phyloP scores from a whole-genome alignment of 2,329 filamentous ascomycete species.

The Diaporthe ilicicola region DNA sequence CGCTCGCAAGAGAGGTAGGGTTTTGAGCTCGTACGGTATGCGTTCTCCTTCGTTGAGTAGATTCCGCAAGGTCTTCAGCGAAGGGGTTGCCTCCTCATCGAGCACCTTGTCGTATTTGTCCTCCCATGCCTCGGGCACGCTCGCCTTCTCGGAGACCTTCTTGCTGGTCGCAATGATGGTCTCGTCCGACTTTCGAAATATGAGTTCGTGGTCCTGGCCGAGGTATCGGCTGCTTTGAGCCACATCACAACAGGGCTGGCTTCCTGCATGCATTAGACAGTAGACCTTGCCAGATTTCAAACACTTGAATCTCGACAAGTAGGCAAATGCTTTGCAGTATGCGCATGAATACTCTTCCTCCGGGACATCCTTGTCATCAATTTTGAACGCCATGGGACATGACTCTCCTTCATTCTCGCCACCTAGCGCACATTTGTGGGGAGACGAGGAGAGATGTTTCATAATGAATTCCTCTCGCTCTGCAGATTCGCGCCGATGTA shows the following conservation, averaged over 20 bases:
- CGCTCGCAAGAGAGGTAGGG: conserved; percentile 80
- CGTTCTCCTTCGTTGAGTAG: conserved; percentile 94
- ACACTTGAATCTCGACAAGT: conserved; percentile 90
- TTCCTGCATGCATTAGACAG: conserved; percentile 84
- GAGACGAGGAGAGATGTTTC: conserved; percentile 65
- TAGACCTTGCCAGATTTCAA: conserved; percentile 80
- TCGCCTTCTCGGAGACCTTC: conserved; percentile 86
- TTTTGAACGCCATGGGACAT: conserved; percentile 68
- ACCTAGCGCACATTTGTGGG: conserved; percentile 64
- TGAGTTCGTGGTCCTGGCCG: conserved; percentile 76
- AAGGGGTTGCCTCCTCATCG: conserved; percentile 83
- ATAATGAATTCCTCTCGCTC: conserved; percentile 74
- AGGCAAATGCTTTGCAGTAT: conserved; percentile 92
- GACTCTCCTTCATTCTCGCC: conserved; percentile 53
- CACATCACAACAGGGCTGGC: conserved; percentile 80
- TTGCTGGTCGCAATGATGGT: conserved; percentile 71
- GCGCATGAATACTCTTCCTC: conserved; percentile 94
- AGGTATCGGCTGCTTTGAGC: conserved; percentile 72
- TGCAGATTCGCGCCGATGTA: conserved; percentile 75
- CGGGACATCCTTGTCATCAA: conserved; percentile 77
- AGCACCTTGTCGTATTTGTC: conserved; percentile 87
- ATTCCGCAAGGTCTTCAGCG: conserved; percentile 84
- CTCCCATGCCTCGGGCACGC: conserved; percentile 86
- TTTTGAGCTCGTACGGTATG: conserved; percentile 88
- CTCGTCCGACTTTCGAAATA: conserved; percentile 80